phyloP scores from a whole-genome alignment of 768 basidiomycete species.

The Hypholoma sublateritium region DNA sequence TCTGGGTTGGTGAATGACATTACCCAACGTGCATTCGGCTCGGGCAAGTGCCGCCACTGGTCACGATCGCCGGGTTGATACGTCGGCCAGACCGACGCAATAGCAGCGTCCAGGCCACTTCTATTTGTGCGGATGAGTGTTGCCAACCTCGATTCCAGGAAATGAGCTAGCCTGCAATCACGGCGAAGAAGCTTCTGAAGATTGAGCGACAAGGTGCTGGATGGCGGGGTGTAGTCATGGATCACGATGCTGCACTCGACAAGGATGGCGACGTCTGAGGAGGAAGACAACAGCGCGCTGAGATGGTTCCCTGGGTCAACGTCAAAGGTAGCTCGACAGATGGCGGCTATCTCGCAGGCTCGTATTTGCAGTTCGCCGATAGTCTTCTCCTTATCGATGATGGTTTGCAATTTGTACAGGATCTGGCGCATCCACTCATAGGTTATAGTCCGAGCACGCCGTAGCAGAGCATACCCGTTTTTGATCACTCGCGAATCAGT shows the following conservation, averaged over 20 bases:
- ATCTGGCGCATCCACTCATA: conserved; percentile 37
- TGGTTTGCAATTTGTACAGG: conserved; percentile 18
- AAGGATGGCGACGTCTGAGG: conserved; percentile 25
- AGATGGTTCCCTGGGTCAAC: conserved; percentile 22
- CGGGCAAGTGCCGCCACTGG: conserved; percentile 4
- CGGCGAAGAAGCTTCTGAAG: conserved; percentile 26
- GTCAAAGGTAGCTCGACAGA: conserved; percentile 41
- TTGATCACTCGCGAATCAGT: conserved; percentile 11
- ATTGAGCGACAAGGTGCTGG: conserved; percentile 3
- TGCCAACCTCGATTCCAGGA: conserved; percentile 20
- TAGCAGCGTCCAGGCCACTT: conserved; percentile 27
- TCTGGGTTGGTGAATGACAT: conserved; percentile 20
- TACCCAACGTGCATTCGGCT: conserved; percentile 21
- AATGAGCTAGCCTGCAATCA: conserved; percentile 31
- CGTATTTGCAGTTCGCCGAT: conserved; percentile 17
- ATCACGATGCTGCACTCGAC: conserved; percentile 32
- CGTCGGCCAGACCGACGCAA: conserved; percentile 27
- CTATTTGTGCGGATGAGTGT: conserved; percentile 13
- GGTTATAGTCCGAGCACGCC: conserved; percentile 27
- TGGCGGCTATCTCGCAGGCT: conserved; percentile 35
- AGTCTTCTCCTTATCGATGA: conserved; percentile 11
- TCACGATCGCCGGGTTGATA: conserved; percentile 20
- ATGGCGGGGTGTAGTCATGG: conserved; percentile 27
- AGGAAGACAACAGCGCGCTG: conserved; percentile 19
- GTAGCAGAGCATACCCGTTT: conserved; percentile 25